phyloP scores from a whole-genome alignment of 805 yeast species.

The Brettanomyces bruxellensis region DNA sequence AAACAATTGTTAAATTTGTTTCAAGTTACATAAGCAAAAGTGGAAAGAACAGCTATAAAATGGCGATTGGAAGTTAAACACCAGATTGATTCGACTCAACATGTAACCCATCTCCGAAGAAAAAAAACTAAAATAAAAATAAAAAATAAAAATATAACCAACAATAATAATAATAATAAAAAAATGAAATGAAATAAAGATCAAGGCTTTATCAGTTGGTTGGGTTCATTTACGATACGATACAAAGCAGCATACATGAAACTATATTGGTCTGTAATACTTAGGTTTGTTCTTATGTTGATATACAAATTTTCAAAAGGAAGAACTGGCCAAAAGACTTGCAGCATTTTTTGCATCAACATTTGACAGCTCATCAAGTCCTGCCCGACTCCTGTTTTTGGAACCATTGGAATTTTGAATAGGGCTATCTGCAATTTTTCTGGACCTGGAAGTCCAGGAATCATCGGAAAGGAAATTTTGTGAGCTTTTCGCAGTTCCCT shows the following conservation, averaged over 20 bases:
- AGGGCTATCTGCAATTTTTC: too few species aligned
- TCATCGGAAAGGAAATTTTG: conserved; percentile 10
- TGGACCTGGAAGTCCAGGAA: conserved; percentile 25
- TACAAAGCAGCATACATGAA: too few species aligned
- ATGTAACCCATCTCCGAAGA: not conserved
- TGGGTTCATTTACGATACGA: too few species aligned
- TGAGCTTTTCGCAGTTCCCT: conserved; percentile 8
- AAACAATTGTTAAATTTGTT: too few species aligned
- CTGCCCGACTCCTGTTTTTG: too few species aligned
- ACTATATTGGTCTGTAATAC: too few species aligned
- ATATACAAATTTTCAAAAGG: conserved; percentile 33
- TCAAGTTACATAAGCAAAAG: not conserved
- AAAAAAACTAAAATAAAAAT: not conserved
- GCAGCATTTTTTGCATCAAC: conserved; percentile 86
- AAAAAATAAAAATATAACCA: not conserved
- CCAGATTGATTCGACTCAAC: not conserved
- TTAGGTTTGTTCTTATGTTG: too few species aligned
- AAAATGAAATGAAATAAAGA: too few species aligned
- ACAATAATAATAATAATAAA: not conserved
- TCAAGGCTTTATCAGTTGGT: too few species aligned
- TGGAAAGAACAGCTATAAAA: too few species aligned
- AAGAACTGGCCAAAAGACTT: conserved; percentile 63
- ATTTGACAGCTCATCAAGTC: conserved; percentile 14
- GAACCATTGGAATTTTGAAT: too few species aligned
- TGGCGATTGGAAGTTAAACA: not conserved